These are phyloP conservation scores for Rehmannia glutinosa DNA, from an alignment of 257 asterid species.

Conservation along the genomic window DNA sequence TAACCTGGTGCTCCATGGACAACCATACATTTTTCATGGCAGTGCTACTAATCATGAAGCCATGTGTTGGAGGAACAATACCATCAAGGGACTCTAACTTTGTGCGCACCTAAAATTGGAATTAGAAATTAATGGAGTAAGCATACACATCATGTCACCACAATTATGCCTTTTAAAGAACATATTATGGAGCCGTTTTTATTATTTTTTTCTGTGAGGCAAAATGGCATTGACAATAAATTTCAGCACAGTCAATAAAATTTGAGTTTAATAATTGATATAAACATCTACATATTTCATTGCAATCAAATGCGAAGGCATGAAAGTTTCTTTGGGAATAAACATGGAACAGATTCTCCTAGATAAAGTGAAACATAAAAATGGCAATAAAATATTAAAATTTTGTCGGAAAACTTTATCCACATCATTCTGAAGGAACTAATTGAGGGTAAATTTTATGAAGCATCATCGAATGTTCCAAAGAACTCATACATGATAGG, in stretches of 20 bases:
- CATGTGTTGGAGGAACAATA: conserved; percentile 92
- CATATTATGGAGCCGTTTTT: neutral
- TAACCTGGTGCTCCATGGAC: conserved; percentile 99
- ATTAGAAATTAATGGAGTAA: conserved; percentile 2
- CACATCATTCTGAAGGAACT: neutral
- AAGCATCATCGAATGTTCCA: neutral
- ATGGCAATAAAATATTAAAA: neutral
- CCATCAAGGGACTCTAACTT: conserved; percentile 86
- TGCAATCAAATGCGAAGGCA: neutral
- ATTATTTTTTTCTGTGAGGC: neutral
- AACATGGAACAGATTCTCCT: neutral
- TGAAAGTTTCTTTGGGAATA: neutral
- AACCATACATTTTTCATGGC: conserved; percentile 88
- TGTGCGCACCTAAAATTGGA: conserved; percentile 70
- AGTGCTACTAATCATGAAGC: conserved; percentile 84
- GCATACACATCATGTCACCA: conserved; percentile 11
- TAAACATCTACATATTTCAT: neutral
- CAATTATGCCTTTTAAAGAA: neutral
- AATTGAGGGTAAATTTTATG: neutral
- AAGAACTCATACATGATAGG: conserved; percentile 5
- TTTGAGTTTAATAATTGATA: neutral
- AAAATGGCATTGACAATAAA: neutral
- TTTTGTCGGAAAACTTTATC: neutral
- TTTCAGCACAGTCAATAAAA: neutral
- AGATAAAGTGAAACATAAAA: neutral